A percentile compares a stretch with the other conserved stretches of the same genome.
phyloP scores from a whole-genome alignment of 108 stramenopile genomes.

The Skeletonema menzelii region DNA sequence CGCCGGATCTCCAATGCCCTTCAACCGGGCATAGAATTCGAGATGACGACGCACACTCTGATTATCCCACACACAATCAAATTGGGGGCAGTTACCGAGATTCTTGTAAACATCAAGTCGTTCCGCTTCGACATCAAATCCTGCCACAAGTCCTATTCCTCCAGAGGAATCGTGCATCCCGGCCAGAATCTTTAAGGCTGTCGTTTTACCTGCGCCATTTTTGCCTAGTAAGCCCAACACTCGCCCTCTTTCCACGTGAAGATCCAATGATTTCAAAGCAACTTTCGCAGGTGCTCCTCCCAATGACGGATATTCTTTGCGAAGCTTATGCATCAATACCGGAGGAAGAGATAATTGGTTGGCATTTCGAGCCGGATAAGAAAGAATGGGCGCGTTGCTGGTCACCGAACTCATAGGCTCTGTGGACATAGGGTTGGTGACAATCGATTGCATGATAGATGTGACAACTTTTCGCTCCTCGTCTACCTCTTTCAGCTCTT shows the following conservation, averaged over 20 bases:
- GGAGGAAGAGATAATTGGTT: slow-evolving; percentile 37
- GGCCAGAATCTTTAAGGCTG: slow-evolving; percentile 63
- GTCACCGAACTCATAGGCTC: neutral
- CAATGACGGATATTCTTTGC: slow-evolving; percentile 51
- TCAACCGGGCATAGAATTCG: slow-evolving; percentile 66
- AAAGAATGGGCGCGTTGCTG: slow-evolving; percentile 5
- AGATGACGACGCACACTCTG: slow-evolving; percentile 72
- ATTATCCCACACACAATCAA: slow-evolving; percentile 64
- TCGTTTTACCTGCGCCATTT: slow-evolving; percentile 82
- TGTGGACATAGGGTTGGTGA: slow-evolving; percentile 5
- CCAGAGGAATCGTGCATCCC: slow-evolving; percentile 53
- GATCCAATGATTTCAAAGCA: slow-evolving; percentile 48
- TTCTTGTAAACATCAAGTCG: slow-evolving; percentile 47
- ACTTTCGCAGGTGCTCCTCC: slow-evolving; percentile 51
- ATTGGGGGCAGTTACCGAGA: slow-evolving; percentile 79
- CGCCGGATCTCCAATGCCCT: slow-evolving; percentile 49
- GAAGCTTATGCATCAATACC: slow-evolving; percentile 51
- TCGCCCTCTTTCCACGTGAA: slow-evolving; percentile 63
- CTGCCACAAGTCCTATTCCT: slow-evolving; percentile 63
- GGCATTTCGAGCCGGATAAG: slow-evolving; percentile 3
- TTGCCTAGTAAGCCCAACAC: slow-evolving; percentile 69
- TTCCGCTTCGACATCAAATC: slow-evolving; percentile 53
- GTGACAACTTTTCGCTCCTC: slow-evolving; percentile 20
- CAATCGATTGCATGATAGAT: slow-evolving; percentile 14
- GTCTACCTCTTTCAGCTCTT: slow-evolving; percentile 33